Evolutionary conservation across 129 eudicot species (phyloP).

Genomic region (Apium graveolens): DNA sequence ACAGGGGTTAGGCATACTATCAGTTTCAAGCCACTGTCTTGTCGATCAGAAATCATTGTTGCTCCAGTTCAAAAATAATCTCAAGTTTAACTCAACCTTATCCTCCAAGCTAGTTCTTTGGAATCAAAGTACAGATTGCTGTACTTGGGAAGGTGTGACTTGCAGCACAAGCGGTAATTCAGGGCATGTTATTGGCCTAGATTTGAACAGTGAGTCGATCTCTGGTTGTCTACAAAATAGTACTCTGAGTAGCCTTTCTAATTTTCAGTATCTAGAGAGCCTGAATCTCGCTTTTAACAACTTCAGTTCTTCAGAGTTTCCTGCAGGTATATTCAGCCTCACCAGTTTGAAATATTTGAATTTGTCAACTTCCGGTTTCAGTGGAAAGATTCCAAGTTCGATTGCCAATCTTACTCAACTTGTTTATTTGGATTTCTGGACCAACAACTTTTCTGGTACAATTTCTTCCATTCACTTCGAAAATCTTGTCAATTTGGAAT

Average conservation of each 20-base stretch:
- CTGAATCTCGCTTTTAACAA: constrained; percentile 9
- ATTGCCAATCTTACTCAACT: constrained; percentile 12
- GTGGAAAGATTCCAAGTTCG: constrained; percentile 18
- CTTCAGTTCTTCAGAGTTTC: not conserved
- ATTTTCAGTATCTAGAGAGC: constrained; percentile 1
- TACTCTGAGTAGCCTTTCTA: not conserved
- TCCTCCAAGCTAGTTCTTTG: not conserved
- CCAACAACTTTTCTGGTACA: constrained; percentile 3
- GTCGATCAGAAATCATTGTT: too few relatives aligned
- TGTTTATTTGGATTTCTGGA: constrained; percentile 11
- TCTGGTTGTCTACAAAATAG: not conserved
- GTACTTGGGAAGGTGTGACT: not conserved
- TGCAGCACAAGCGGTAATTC: not conserved
- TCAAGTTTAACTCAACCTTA: too few relatives aligned
- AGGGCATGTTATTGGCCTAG: not conserved
- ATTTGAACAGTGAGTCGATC: not conserved
- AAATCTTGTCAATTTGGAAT: not conserved
- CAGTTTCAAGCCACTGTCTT: too few relatives aligned
- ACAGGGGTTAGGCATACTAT: too few relatives aligned
- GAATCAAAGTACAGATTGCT: not conserved
- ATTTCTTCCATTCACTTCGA: constrained; percentile 2
- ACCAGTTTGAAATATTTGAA: constrained; percentile 7
- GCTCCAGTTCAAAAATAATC: too few relatives aligned
- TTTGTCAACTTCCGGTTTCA: constrained; percentile 10
- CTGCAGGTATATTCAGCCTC: constrained; percentile 4